These are phyloP conservation scores for Helichrysum umbraculigerum DNA, from an alignment of 129 eudicot genomes.

Conservation along the genomic window DNA sequence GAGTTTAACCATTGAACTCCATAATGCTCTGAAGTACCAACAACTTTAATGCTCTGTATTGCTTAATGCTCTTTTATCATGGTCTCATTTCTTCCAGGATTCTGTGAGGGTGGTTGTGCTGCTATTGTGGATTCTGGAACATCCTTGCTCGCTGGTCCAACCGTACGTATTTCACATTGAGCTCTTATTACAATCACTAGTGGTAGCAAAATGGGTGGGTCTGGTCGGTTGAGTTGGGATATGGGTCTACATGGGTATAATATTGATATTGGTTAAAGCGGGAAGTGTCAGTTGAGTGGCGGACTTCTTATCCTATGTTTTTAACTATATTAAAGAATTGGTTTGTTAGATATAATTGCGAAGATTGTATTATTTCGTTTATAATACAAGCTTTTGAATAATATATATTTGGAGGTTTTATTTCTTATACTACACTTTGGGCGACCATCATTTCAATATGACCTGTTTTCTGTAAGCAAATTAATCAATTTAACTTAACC, in stretches of 20 bases:
- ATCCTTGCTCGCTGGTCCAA: conserved; percentile 92
- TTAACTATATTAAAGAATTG: not conserved
- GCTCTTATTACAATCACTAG: conserved; percentile 3
- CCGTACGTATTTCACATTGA: conserved; percentile 46
- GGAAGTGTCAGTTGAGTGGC: not conserved
- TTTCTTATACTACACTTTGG: not conserved
- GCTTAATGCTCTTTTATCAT: not conserved
- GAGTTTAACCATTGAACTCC: conserved; percentile 15
- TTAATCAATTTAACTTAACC: not conserved
- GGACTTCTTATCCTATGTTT: not conserved
- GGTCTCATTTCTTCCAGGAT: conserved; percentile 42
- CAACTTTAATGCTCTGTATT: not conserved
- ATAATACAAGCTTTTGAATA: not conserved
- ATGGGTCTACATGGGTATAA: not conserved
- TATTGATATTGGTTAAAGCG: not conserved
- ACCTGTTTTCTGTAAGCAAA: not conserved
- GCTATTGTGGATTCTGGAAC: conserved; percentile 96
- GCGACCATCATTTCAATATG: not conserved
- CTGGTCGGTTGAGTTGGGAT: not conserved
- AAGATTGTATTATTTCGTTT: not conserved
- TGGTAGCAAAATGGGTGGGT: conserved; percentile 1
- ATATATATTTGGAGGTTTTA: not conserved
- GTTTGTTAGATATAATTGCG: not conserved
- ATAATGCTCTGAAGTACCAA: not conserved
- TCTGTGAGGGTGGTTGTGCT: conserved; percentile 80